Evolutionary conservation across 495 filamentous ascomycete genomes (phyloP), one percentile per base, ranked within the genome.

Genomic region (Bathelium albidoporum): DNA sequence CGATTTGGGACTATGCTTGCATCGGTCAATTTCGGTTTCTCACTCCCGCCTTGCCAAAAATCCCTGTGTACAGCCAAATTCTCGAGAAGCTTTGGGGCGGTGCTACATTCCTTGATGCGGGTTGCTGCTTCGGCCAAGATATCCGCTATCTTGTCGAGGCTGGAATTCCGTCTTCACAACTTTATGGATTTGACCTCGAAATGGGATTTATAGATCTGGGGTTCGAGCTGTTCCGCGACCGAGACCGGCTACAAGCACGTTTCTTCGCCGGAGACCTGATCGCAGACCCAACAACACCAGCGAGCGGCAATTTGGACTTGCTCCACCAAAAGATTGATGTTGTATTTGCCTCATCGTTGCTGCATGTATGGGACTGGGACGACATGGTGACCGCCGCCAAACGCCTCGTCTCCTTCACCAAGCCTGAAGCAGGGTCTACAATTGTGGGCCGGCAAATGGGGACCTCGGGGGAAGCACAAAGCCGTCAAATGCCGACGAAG

Each of bases 111-210:
- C 63, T 79, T 12, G 76, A 79, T 52, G 58, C 75, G 18, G 77
- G 76, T 24, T 76, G 75, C 64, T 75, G 66, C 58, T 62, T 79
- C 11, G 75, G 70, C 24, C 65, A 70, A 44, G 75, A 77, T 22
- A 53, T 76, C 5, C 71, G 75, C 1, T 53, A 65, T 2, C 69
- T 77, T 5, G 70, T 70, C 7, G 63, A 62, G 41, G 70, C 74
- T 60, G 73, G 71, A 24, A 71, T 71, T 1, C 69, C 69, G 1
- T 24, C 65, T 1, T 60, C 65, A 16, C 67, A 69, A 32, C 31
- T 76, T 29, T 60, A 64, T 55, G 75, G 70, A 5, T 12, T 72
- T 18, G 75, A 77, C 44, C 66, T 74, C 10, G 44, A 44, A 9
- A 29, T 7, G 14, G 55, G 26, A 11, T 68, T 67, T 39, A 71